phyloP scores from a whole-genome alignment of 495 filamentous ascomycete species.

The Xylaria longipes region DNA sequence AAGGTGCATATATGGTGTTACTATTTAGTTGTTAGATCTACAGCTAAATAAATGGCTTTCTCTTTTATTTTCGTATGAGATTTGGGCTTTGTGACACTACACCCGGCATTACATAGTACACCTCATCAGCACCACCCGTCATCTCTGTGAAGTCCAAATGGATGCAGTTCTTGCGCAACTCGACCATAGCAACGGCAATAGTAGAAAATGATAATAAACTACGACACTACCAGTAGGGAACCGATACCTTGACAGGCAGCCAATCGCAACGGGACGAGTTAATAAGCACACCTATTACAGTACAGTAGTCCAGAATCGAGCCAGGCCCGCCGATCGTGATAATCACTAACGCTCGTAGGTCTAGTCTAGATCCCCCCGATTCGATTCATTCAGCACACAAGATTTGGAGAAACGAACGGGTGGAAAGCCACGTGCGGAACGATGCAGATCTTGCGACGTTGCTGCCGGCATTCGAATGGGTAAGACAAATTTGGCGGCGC shows the following conservation, averaged over 20 bases:
- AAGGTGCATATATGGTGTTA: neutral
- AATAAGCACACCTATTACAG: neutral
- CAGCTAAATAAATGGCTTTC: neutral
- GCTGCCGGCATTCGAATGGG: neutral
- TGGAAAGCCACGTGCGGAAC: neutral
- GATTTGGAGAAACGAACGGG: neutral
- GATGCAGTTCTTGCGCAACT: too few relatives aligned
- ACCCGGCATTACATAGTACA: neutral
- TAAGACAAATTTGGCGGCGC: neutral
- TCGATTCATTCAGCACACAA: too few relatives aligned
- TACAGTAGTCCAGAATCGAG: neutral
- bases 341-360: slow-evolving; percentile 16
- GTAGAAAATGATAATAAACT: too few relatives aligned
- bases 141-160: too few relatives aligned
- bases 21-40: neutral
- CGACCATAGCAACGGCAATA: too few relatives aligned
- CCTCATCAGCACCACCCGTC: neutral
- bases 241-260: neutral
- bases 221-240: neutral
- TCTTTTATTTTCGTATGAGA: too few relatives aligned
- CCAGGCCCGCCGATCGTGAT: slow-evolving; percentile 17
- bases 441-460: slow-evolving; percentile 8
- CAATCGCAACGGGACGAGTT: too few relatives aligned
- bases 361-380: neutral
- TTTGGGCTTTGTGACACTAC: neutral